Percentiles rank a stretch among this genome's conserved stretches.
Evolutionary conservation across 2,329 filamentous ascomycete genomes (phyloP).

Genomic region (Fusarium aywerte): DNA sequence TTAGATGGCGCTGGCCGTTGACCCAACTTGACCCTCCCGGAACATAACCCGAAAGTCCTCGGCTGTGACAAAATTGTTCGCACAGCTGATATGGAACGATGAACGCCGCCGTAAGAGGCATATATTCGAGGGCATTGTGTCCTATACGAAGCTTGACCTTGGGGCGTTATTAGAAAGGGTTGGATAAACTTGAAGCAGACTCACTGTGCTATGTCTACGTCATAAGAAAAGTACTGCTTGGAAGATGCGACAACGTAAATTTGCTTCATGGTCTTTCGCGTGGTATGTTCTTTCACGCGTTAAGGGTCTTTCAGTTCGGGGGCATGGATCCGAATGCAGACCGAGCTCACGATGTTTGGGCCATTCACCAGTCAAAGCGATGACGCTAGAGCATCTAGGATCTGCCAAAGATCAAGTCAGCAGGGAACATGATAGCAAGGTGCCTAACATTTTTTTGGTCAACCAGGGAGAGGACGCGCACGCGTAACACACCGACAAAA

Average conservation of each 20-base stretch:
- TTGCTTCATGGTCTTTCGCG: not conserved
- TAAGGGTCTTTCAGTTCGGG: slow-evolving; percentile 29
- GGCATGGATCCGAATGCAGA: slow-evolving; percentile 42
- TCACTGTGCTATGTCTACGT: not conserved
- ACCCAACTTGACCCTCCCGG: slow-evolving; percentile 44
- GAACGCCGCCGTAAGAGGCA: slow-evolving; percentile 12
- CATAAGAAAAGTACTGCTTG: not conserved
- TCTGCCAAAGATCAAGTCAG: slow-evolving; percentile 39
- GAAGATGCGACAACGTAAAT: not conserved
- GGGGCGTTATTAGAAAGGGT: not conserved
- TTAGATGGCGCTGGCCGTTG: slow-evolving; percentile 43
- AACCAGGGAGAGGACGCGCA: slow-evolving; percentile 45
- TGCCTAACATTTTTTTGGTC: slow-evolving; percentile 31
- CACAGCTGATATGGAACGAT: slow-evolving; percentile 10
- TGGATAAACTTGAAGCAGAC: not conserved
- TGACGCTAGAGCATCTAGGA: slow-evolving; percentile 40
- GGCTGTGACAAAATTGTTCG: slow-evolving; percentile 24
- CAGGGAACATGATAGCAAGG: slow-evolving; percentile 31
- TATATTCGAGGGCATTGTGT: slow-evolving; percentile 2
- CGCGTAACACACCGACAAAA: slow-evolving; percentile 53
- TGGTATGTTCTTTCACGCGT: slow-evolving; percentile 24
- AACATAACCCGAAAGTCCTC: slow-evolving; percentile 40
- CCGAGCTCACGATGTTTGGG: slow-evolving; percentile 40
- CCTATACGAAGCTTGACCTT: not conserved
- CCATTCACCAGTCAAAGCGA: slow-evolving; percentile 32